Base-by-base conservation (phyloP, 805 yeast genomes). In the Suhomyces sp. region DNA sequence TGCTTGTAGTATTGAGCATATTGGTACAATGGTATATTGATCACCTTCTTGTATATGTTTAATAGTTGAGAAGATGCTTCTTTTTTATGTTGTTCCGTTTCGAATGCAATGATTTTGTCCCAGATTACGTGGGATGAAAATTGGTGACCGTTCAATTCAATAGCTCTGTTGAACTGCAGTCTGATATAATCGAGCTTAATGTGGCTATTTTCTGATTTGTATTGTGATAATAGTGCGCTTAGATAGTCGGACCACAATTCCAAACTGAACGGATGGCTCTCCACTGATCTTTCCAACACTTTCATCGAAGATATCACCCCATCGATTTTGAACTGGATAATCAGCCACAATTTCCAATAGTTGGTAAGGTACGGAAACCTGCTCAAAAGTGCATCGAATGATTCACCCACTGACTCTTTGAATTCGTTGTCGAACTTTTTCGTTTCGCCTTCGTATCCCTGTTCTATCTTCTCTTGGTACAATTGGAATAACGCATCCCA, bases 51-150 rank as follows among this genome's bases (percentile, higher is more conserved):
- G 52, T 85, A 77, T 1, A 83, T 60, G 3, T 67, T 65, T n/a
- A 69, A 56, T 4, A 79, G 66, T 8, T 31, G 38, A 8, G 23
- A n/a, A n/a, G 49, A 47, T 7, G 42, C 10, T 13, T n/a, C 71
- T 23, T 66, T 63, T 13, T 69, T 42, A 6, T 54, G 53, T 6
- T 61, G 47, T 13, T 65, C 60, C n/a, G 72, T 66, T 59, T 84
- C 87, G 72, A 84, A 87, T 40, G 79, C 86, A 23, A 93, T 68
- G 55, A 83, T 85, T 50, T 80, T 75, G 65, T 91, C 96, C 98
- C 97, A 93, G 47, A 92, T 70, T 0, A 84, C 75, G 65, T 91
- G 96, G 1, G 96, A 79, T 56, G 86, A 72, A 68, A 89, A 94
- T 54, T 91, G 88, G 33, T 69, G 60, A 0, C 97, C 97, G 44